Percentiles rank a stretch among this genome's conserved stretches.
These are phyloP conservation scores for Dictyostelium brefeldianum DNA, from an alignment of 78 protist genomes.

Conservation along the genomic window DNA sequence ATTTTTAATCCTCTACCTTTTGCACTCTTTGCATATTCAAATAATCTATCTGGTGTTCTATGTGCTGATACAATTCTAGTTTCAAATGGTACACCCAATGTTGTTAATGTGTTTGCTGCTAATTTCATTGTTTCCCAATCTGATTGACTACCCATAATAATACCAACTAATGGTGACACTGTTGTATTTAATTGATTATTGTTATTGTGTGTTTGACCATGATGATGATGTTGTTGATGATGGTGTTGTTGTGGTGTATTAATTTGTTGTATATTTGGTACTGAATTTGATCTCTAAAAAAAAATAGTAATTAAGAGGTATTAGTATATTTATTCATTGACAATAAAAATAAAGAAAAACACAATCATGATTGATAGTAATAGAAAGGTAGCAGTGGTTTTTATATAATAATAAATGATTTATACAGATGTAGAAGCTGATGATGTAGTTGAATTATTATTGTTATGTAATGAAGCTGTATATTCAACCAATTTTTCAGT, in stretches of 20 bases:
- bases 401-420: not conserved
- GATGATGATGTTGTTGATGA: slow-evolving; percentile 16
- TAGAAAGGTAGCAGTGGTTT: not conserved
- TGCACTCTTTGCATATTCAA: slow-evolving; percentile 90
- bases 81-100: slow-evolving; percentile 93
- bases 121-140: slow-evolving; percentile 92
- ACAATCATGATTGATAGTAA: not conserved
- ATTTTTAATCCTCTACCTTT: slow-evolving; percentile 86
- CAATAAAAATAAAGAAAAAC: not conserved
- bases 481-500: slow-evolving; percentile 52
- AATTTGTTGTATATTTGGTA: slow-evolving; percentile 5
- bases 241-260: not conserved
- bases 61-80: slow-evolving; percentile 96
- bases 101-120: slow-evolving; percentile 56
- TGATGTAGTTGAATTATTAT: not conserved
- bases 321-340: not conserved
- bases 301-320: not conserved
- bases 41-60: slow-evolving; percentile 94
- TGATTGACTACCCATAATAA: slow-evolving; percentile 96
- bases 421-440: slow-evolving; percentile 34
- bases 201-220: not conserved
- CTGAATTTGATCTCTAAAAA: slow-evolving; percentile 19
- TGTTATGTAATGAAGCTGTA: not conserved
- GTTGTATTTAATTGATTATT: slow-evolving; percentile 39
- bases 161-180: slow-evolving; percentile 88